Evolutionary conservation across 2,329 filamentous ascomycete genomes (phyloP).

Genomic region (Arthrocladium fulminans): DNA sequence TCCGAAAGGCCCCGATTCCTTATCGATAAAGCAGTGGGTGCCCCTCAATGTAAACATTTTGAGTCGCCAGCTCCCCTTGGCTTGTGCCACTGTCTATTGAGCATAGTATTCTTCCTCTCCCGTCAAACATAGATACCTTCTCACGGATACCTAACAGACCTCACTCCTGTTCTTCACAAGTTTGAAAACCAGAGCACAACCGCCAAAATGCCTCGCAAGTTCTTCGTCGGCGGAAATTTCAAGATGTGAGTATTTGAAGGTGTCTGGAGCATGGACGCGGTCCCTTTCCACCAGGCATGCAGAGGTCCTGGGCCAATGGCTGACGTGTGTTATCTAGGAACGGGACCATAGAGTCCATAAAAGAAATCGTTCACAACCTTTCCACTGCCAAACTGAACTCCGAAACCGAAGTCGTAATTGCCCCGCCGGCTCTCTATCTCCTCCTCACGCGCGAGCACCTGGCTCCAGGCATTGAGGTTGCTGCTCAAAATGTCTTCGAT

Average conservation of each 20-base stretch:
- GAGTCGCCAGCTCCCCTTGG: too few species aligned
- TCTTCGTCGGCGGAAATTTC: conserved; percentile 98
- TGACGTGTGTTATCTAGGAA: conserved; percentile 55
- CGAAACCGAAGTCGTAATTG: conserved; percentile 77
- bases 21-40: too few species aligned
- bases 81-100: too few species aligned
- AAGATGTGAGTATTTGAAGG: conserved; percentile 57
- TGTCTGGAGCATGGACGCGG: background rate
- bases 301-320: background rate
- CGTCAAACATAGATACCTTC: too few species aligned
- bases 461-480: conserved; percentile 68
- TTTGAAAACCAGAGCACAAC: conserved; percentile 5
- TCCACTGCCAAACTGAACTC: conserved; percentile 60
- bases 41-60: too few species aligned
- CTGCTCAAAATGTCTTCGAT: conserved; percentile 95
- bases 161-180: too few species aligned
- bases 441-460: conserved; percentile 73
- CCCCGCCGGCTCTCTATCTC: conserved; percentile 85
- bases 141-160: too few species aligned
- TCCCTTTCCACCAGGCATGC: too few species aligned
- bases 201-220: conserved; percentile 80
- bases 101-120: too few species aligned
- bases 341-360: conserved; percentile 81
- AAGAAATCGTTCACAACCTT: conserved; percentile 79
- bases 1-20: too few species aligned